Percentiles rank a stretch among this genome's conserved stretches.
phyloP scores from a whole-genome alignment of 495 filamentous ascomycete species.

The Lophiostoma macrostomum region DNA sequence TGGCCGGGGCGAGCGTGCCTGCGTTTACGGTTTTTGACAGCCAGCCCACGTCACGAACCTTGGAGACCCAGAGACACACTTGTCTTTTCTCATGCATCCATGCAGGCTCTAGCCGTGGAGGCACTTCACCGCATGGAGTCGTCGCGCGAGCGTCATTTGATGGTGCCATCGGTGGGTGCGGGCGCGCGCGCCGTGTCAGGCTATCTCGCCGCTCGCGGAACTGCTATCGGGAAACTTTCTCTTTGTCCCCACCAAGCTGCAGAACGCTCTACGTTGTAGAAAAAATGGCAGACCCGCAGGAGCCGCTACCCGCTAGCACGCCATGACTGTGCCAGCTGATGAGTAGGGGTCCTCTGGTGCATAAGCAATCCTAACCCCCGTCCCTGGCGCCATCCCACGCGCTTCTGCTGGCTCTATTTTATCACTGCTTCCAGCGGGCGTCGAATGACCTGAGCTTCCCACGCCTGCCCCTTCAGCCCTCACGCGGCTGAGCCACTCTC shows the following conservation, averaged over 20 bases:
- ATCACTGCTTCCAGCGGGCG: constrained; percentile 3
- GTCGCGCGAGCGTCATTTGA: neutral
- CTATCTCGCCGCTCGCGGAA: constrained; percentile 11
- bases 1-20: no score
- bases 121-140: no score
- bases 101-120: neutral
- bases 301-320: constrained; percentile 10
- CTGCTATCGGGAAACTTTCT: constrained; percentile 22
- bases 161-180: no score
- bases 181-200: no score
- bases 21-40: no score
- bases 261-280: neutral
- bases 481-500: constrained; percentile 12
- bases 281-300: constrained; percentile 16
- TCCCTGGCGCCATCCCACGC: constrained; percentile 5
- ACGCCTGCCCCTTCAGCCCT: constrained; percentile 4
- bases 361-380: neutral
- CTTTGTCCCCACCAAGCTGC: constrained; percentile 2
- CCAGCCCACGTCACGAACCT: no score
- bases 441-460: constrained; percentile 8
- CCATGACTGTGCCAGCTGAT: constrained; percentile 7
- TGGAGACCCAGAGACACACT: no score
- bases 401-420: neutral
- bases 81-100: no score
- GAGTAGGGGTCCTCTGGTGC: neutral